Evolutionary conservation across 2,329 filamentous ascomycete genomes (phyloP).

Genomic region (Trichoderma guizhouense): DNA sequence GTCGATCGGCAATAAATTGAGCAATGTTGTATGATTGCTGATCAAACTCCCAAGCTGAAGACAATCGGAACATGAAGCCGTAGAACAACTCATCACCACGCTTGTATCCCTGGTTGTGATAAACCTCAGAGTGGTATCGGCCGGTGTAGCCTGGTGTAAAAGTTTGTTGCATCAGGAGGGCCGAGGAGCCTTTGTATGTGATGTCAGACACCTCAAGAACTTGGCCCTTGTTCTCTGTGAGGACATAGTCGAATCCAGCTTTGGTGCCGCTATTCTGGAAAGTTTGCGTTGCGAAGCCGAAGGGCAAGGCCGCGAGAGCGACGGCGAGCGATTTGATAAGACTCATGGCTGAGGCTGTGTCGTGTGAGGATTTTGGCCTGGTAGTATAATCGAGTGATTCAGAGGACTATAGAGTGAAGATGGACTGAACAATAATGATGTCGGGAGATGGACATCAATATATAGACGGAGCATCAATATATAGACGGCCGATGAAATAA

Average conservation of each 20-base stretch:
- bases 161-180: slow-evolving; percentile 45
- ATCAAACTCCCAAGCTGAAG: slow-evolving; percentile 43
- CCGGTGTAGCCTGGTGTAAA: slow-evolving; percentile 40
- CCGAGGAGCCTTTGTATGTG: slow-evolving; percentile 34
- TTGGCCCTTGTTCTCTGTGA: slow-evolving; percentile 40
- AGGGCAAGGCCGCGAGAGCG: background rate
- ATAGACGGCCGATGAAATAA: background rate
- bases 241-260: slow-evolving; percentile 38
- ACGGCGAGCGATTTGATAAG: background rate
- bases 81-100: slow-evolving; percentile 46
- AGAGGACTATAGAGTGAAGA: too few species aligned
- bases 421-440: background rate
- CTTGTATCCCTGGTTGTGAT: slow-evolving; percentile 42
- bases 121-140: slow-evolving; percentile 48
- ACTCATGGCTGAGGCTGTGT: background rate
- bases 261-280: slow-evolving; percentile 42
- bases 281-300: slow-evolving; percentile 29
- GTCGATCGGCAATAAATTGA: slow-evolving; percentile 50
- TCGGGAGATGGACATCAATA: too few species aligned
- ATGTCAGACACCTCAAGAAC: slow-evolving; percentile 42
- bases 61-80: slow-evolving; percentile 48
- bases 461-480: background rate
- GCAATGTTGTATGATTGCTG: slow-evolving; percentile 45
- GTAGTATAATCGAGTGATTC: too few species aligned
- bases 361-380: too few species aligned